These are phyloP conservation scores for Cephalotrichum gorgonifer DNA, from an alignment of 2,329 filamentous ascomycete species.

Conservation along the genomic window DNA sequence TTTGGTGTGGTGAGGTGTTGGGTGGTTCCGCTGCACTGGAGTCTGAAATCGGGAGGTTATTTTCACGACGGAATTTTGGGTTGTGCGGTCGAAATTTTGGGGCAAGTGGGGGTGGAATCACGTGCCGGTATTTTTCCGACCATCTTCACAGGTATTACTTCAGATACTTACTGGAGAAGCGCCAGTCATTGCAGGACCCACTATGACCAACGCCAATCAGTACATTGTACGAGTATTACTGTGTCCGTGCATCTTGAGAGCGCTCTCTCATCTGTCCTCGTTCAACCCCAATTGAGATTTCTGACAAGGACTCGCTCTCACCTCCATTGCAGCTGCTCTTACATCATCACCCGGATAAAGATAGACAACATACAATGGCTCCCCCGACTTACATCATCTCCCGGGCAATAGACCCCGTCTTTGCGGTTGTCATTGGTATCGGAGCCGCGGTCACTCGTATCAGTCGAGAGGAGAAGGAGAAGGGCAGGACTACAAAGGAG, in stretches of 20 bases:
- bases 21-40: constrained; percentile 15
- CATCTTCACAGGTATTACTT: not conserved
- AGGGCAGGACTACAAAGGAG: constrained; percentile 40
- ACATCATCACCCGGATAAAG: not conserved
- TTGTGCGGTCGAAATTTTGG: constrained; percentile 25
- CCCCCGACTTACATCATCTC: constrained; percentile 50
- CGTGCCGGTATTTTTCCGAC: constrained; percentile 5
- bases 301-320: too few species aligned
- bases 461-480: constrained; percentile 49
- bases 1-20: constrained; percentile 15
- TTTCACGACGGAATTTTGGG: constrained; percentile 27
- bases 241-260: not conserved
- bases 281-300: not conserved
- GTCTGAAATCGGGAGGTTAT: constrained; percentile 19
- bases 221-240: not conserved
- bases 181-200: not conserved
- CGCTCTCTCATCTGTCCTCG: not conserved
- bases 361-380: constrained; percentile 27
- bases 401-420: constrained; percentile 46
- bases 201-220: not conserved
- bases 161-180: not conserved
- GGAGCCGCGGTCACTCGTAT: constrained; percentile 45
- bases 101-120: constrained; percentile 23
- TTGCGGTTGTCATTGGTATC: constrained; percentile 45
- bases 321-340: not conserved